Conservation (phyloP, 768 basidiomycete genomes). For the Tylopilus rubrobrunneus region DNA sequence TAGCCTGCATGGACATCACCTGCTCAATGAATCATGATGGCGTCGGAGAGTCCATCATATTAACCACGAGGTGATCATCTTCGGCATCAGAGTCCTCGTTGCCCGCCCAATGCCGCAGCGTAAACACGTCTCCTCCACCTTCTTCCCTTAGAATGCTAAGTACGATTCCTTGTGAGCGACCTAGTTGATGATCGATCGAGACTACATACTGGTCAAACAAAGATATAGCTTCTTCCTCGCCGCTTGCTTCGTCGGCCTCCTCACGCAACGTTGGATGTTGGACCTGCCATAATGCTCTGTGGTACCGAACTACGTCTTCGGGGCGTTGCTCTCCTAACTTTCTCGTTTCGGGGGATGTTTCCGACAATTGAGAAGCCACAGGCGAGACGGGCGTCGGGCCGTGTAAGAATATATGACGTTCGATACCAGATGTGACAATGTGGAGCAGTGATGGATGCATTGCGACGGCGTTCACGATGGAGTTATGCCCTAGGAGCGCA, state of each 20-base stretch:
- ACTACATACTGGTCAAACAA: slow-evolving; percentile 68
- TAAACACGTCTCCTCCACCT: slow-evolving; percentile 55
- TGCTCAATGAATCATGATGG: slow-evolving; percentile 8
- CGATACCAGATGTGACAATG: slow-evolving; percentile 69
- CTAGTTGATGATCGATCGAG: neutral
- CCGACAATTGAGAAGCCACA: slow-evolving; percentile 39
- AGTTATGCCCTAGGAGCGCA: slow-evolving; percentile 53
- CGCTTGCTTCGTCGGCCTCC: slow-evolving; percentile 26
- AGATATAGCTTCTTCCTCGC: slow-evolving; percentile 52
- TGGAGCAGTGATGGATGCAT: slow-evolving; percentile 71
- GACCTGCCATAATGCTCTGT: slow-evolving; percentile 34
- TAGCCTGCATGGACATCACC: slow-evolving; percentile 6
- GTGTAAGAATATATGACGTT: slow-evolving; percentile 65
- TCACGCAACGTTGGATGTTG: slow-evolving; percentile 27
- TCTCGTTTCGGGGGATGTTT: slow-evolving; percentile 48
- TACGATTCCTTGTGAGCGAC: slow-evolving; percentile 7
- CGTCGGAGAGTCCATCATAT: slow-evolving; percentile 22
- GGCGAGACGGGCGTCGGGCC: slow-evolving; percentile 61
- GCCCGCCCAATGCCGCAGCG: slow-evolving; percentile 37
- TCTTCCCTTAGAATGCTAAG: slow-evolving; percentile 58
- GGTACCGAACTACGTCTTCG: slow-evolving; percentile 35
- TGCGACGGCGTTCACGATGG: slow-evolving; percentile 71
- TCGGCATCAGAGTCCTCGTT: slow-evolving; percentile 24
- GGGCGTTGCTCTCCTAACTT: slow-evolving; percentile 33
- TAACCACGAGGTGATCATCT: slow-evolving; percentile 18